These are phyloP conservation scores for Cicer yamashitae DNA, from an alignment of 306 rosid genomes.

Conservation along the genomic window DNA sequence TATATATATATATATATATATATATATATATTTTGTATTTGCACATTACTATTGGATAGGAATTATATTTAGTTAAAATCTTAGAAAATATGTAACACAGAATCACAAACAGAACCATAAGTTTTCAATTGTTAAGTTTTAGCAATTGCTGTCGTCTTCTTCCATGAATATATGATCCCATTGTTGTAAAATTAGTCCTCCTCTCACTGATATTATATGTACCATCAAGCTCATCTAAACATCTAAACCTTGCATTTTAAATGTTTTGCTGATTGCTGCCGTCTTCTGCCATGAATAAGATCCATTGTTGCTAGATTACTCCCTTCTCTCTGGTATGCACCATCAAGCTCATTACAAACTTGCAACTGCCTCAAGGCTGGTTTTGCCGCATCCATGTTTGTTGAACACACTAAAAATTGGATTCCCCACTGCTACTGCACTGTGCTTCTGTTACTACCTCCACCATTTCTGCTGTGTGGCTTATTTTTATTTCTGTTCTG, in stretches of 20 bases:
- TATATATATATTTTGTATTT: constrained; percentile 1
- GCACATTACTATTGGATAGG: neutral
- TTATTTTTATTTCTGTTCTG: too few relatives aligned
- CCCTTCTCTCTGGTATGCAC: too few relatives aligned
- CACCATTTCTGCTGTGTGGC: too few relatives aligned
- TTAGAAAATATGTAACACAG: neutral
- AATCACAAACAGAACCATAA: constrained; percentile 13
- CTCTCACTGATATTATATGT: neutral
- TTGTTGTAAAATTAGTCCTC: neutral
- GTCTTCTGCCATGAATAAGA: too few relatives aligned
- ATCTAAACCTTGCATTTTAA: too few relatives aligned
- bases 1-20: too few relatives aligned
- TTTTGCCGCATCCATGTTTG: constrained; percentile 2
- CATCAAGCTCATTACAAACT: neutral
- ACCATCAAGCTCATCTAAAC: neutral
- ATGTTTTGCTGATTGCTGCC: too few relatives aligned
- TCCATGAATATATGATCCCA: constrained; percentile 48
- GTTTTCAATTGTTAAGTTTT: constrained; percentile 14
- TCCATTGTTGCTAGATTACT: too few relatives aligned
- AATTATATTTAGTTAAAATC: neutral
- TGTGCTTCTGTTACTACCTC: too few relatives aligned
- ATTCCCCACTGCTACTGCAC: neutral
- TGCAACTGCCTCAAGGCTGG: neutral
- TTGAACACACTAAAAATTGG: too few relatives aligned
- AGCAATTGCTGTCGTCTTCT: constrained; percentile 72